Evolutionary conservation across 2,329 filamentous ascomycete genomes (phyloP).

Genomic region (Fusarium luffae): DNA sequence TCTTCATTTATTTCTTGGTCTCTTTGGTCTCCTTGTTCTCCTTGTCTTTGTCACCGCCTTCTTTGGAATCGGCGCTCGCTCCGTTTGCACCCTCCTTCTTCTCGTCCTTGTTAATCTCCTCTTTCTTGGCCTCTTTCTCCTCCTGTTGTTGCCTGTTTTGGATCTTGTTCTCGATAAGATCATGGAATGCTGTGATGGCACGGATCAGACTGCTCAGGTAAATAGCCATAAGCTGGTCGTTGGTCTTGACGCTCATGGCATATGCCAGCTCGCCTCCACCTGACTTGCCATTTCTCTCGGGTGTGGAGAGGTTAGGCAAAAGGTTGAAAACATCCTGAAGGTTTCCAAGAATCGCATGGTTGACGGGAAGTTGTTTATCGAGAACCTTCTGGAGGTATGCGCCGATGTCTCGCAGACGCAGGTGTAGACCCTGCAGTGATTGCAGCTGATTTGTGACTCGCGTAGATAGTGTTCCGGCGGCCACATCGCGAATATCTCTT

Average conservation of each 20-base stretch:
- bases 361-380: conserved; percentile 90
- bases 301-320: conserved; percentile 92
- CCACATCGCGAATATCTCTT: conserved; percentile 97
- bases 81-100: conserved; percentile 64
- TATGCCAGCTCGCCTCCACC: conserved; percentile 88
- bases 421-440: conserved; percentile 93
- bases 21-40: conserved; percentile 67
- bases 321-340: conserved; percentile 99
- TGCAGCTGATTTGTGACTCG: conserved; percentile 98
- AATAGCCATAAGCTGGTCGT: conserved; percentile 98
- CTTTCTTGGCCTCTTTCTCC: conserved; percentile 90
- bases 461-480: conserved; percentile 94
- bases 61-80: conserved; percentile 61
- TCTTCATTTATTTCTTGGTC: conserved; percentile 53
- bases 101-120: conserved; percentile 71
- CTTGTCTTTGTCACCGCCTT: conserved; percentile 65
- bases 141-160: conserved; percentile 98
- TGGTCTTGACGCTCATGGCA: conserved; percentile 98
- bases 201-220: conserved; percentile 94
- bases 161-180: conserved; percentile 99
- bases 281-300: conserved; percentile 72
- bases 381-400: conserved; percentile 96
- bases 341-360: conserved; percentile 96
- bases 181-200: conserved; percentile 98
- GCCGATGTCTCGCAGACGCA: conserved; percentile 94